These are phyloP conservation scores for Rhodotorula mucilaginosa DNA, from an alignment of 1,284 basidiomycete genomes.

Conservation along the genomic window DNA sequence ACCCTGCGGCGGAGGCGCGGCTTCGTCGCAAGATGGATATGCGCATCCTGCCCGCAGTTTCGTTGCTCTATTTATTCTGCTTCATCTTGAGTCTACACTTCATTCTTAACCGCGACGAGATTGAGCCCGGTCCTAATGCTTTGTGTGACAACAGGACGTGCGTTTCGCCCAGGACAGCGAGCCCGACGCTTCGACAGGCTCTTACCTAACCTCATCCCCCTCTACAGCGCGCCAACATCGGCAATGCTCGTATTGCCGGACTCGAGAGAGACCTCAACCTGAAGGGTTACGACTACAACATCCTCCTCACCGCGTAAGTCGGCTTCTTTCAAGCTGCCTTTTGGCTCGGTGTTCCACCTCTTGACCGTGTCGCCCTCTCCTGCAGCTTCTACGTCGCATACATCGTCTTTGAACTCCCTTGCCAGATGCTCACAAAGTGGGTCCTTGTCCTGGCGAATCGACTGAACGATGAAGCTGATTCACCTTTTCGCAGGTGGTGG, in stretches of 20 bases:
- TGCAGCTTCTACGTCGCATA: conserved; percentile 54
- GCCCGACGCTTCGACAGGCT: conserved; percentile 9
- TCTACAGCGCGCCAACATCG: neutral
- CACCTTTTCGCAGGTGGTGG: conserved; percentile 21
- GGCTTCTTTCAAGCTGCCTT: too few species aligned
- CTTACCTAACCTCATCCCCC: too few species aligned
- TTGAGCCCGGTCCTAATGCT: too few species aligned
- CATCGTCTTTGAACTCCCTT: conserved; percentile 59
- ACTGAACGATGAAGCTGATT: neutral
- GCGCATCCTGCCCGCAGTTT: conserved; percentile 30
- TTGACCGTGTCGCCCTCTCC: neutral
- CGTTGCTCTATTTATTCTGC: conserved; percentile 37
- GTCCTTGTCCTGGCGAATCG: neutral
- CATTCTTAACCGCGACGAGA: too few species aligned
- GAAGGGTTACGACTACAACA: conserved; percentile 56
- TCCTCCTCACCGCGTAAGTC: conserved; percentile 51
- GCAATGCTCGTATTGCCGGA: neutral
- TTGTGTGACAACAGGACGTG: conserved; percentile 10
- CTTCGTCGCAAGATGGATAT: conserved; percentile 42
- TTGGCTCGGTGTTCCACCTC: too few species aligned
- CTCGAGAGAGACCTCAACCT: neutral
- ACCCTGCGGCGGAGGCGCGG: conserved; percentile 42
- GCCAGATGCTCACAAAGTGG: conserved; percentile 54
- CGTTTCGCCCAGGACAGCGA: too few species aligned
- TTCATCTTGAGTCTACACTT: conserved; percentile 22